Base-by-base conservation (phyloP, 2,329 filamentous ascomycete species). In the Aureobasidium sp. region DNA sequence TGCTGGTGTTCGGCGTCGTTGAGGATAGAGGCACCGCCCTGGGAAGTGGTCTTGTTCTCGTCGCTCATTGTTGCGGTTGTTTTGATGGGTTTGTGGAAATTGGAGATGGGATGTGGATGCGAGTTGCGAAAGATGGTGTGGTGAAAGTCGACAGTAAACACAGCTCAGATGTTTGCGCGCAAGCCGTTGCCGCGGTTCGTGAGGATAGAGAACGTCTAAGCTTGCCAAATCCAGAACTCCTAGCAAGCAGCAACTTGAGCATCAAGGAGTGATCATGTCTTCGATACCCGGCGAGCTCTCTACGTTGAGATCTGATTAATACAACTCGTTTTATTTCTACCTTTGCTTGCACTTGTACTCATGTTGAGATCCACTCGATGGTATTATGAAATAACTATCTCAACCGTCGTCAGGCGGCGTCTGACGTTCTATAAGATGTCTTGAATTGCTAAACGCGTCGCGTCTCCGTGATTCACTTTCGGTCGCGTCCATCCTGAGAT, bases 51-150 rank as follows among this genome's bases (percentile, higher is more conserved):
- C 51, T 70, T 67, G 56, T 66, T 67, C 27, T 67, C 64, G 65
- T 68, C 67, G 61, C 64, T 67, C 68, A 69, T 70, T 23, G 44
- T 68, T 62, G 57, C 51, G 56, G 42, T 63, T 26, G 36, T 63
- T 42, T 26, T 44, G 55, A 61, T 53, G 37, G 39, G 39, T 59
- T 34, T 32, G 6, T 39, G 51, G 32, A 26, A 27, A 29, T 37
- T 37, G 44, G 29, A 15, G 9, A 9, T 42, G 46, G 36, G 15
- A 10, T 51, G 57, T 42, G 34, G 34, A 34, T 34, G 57, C 5
- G 44, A 20, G 20, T 15, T 52, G 50, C 34, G 27, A 48, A 13
- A 37, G 44, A 20, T 41, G n/a, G 42, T 36, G 17, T n/a, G 32
- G 27, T 53, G 44, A 41, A 53, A 42, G 20, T 55, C 51, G 39